Base-by-base conservation (phyloP, 78 protist genomes). In the Tieghemostelium lacteum region DNA sequence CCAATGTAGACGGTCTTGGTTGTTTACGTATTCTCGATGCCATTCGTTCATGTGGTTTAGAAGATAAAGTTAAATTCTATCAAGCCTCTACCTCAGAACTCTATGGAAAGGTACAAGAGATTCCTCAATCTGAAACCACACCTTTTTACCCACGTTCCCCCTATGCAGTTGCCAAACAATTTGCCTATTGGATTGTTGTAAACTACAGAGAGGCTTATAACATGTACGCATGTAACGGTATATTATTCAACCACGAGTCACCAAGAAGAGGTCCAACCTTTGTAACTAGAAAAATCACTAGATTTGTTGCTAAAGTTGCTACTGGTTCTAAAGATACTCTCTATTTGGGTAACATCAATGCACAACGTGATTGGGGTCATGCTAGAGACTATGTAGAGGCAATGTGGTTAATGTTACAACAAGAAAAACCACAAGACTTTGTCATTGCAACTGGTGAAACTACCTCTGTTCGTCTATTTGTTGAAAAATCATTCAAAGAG, bases 61-160 rank as follows among this genome's bases (percentile, higher is more conserved):
- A 36, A 26, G 17, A 73, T 8, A 83, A 31, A 28, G 39, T 61
- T 33, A 55, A 36, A 29, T 94, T 96, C 85, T 97, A 97, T 77
- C 98, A 97, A 86, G 98, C 98, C 4, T 95, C 97, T 7, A 96
- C 98, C 14, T 55, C 86, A 7, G 99, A 98, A 93, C 94, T 98
- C 24, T 98, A 94, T 93, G 98, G 99, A n/a, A 52, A 65, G 20
- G 97, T 96, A 24, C 96, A 72, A 22, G 98, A 96, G 83, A 45
- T 91, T 1, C 95, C 96, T 24, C 96, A 94, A 63, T 87, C 95
- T 10, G 99, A 98, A 80, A 95, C 88, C 55, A 98, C 99, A 22
- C 99, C 98, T 42, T 98, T 98, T 94, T 95, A 97, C 88, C 98
- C 99, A 39, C 95, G 99, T 64, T 93, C 97, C 31, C 98, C 99